Evolutionary conservation across 2,329 filamentous ascomycete species (phyloP).

Genomic region (Venturia aucupariae): DNA sequence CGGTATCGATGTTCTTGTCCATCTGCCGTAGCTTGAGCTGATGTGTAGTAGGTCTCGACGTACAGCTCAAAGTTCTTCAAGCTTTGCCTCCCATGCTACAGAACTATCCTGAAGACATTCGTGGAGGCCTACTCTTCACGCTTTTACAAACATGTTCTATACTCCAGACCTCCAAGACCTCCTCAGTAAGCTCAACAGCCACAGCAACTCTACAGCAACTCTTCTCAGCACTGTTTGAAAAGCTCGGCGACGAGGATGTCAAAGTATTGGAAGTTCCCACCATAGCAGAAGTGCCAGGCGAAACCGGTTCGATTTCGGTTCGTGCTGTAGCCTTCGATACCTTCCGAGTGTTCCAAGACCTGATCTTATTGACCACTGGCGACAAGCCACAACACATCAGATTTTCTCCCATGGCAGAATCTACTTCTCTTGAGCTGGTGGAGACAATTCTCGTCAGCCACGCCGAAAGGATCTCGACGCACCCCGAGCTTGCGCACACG

Average conservation of each 20-base stretch:
- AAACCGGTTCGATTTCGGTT: slow-evolving; percentile 56
- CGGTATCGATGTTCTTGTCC: slow-evolving; percentile 33
- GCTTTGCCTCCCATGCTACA: slow-evolving; percentile 81
- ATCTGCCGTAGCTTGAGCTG: slow-evolving; percentile 1
- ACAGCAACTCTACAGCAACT: slow-evolving; percentile 94
- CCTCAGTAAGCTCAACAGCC: slow-evolving; percentile 89
- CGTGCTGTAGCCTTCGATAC: slow-evolving; percentile 76
- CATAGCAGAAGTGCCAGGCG: slow-evolving; percentile 58
- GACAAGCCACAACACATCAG: slow-evolving; percentile 74
- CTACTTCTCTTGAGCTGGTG: slow-evolving; percentile 83
- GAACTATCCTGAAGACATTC: slow-evolving; percentile 76
- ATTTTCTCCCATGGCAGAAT: slow-evolving; percentile 67
- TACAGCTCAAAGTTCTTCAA: slow-evolving; percentile 93
- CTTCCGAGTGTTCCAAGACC: slow-evolving; percentile 75
- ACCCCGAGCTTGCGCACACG: slow-evolving; percentile 73
- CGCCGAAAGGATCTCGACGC: slow-evolving; percentile 64
- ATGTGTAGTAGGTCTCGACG: slow-evolving; percentile 53
- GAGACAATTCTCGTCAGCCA: slow-evolving; percentile 85
- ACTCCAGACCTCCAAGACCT: slow-evolving; percentile 83
- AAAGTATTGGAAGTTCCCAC: slow-evolving; percentile 44
- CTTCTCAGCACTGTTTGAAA: slow-evolving; percentile 86
- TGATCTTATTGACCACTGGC: slow-evolving; percentile 79
- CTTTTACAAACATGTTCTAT: slow-evolving; percentile 86
- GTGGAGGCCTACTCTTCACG: slow-evolving; percentile 70
- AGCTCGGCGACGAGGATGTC: slow-evolving; percentile 76